Conservation (phyloP, 768 basidiomycete species). For the Rhizopogon vulgaris region DNA sequence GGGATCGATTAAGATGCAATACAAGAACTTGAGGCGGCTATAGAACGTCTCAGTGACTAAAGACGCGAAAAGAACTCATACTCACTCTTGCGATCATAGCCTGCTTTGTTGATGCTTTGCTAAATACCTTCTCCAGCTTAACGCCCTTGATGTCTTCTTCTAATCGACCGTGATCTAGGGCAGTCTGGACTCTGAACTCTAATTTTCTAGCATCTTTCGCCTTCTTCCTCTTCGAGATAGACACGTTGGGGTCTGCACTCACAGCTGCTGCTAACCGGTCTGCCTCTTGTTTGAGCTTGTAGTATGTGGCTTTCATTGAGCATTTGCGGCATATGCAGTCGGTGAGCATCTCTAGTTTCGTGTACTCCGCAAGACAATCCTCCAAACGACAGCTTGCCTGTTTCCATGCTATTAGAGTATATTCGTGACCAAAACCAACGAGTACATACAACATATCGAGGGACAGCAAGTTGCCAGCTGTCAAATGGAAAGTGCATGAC, state of each 20-base stretch:
- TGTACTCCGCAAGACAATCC: conserved; percentile 85
- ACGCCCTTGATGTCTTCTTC: conserved; percentile 83
- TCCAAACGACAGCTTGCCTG: conserved; percentile 67
- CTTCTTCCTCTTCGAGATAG: conserved; percentile 70
- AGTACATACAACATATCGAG: conserved; percentile 51
- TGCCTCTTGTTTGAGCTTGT: conserved; percentile 56
- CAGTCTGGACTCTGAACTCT: conserved; percentile 51
- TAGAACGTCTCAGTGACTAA: conserved; percentile 12
- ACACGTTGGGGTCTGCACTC: conserved; percentile 35
- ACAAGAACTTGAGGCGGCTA: conserved; percentile 84
- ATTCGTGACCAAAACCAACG: conserved; percentile 1
- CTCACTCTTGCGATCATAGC: conserved; percentile 87
- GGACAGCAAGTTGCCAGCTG: conserved; percentile 76
- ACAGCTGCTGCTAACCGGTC: conserved; percentile 41
- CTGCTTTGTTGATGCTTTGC: conserved; percentile 77
- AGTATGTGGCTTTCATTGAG: conserved; percentile 73
- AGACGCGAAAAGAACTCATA: conserved; percentile 6
- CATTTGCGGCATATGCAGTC: conserved; percentile 94
- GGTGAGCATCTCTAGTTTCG: conserved; percentile 78
- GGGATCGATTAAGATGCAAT: conserved; percentile 88
- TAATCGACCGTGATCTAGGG: conserved; percentile 68
- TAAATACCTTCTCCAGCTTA: conserved; percentile 70
- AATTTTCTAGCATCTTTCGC: conserved; percentile 66
- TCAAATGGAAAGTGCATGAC: conserved; percentile 90
- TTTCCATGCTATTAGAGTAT: conserved; percentile 6